Base-by-base conservation (phyloP, 768 basidiomycete genomes). In the Boletellus ananas region DNA sequence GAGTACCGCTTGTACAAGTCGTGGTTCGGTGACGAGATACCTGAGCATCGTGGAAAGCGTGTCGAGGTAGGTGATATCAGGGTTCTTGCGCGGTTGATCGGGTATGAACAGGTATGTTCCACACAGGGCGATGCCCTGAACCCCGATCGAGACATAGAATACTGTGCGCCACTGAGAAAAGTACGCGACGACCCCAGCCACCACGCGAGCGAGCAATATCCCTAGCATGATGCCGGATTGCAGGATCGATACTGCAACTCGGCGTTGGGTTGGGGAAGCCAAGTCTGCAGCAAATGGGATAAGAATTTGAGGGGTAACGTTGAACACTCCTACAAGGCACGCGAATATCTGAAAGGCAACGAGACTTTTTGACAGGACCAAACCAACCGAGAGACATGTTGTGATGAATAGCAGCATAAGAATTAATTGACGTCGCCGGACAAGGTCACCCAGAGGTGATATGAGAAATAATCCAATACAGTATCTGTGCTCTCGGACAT, bases 281-380 rank as follows among this genome's bases (percentile, higher is more conserved):
- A 78, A 59, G 57, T 78, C 77, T 4, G 67, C 76, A 7, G 74
- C 70, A 42, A 76, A 68, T 0, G 77, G 75, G 10, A 79, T 61
- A 16, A 65, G 54, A 11, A 66, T 62, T 58, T 75, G 67, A 31
- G 69, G 68, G 8, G 69, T 63, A 35, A 75, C 73, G 9, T 75
- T 72, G 21, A 66, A 59, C 8, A 73, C 41, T 5, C 74, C 73
- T 12, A 72, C 55, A 25, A 74, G 55, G 58, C 74, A 74, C 13
- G 68, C 66, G 4, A 76, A 51, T 5, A 52, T 59, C 40, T 70
- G 62, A 29, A 74, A 67, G 51, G 63, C 59, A 29, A 57, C 38
- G n/a, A 74, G 56, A 27, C 47, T 68, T 27, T 55, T 60, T 14
- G 72, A 62, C 9, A 73, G 31, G 3, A 69, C 73, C 34, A 74